A percentile compares a stretch with the other conserved stretches of the same genome.
Evolutionary conservation across 2,329 filamentous ascomycete genomes (phyloP).

Genomic region (Claviceps pusilla): DNA sequence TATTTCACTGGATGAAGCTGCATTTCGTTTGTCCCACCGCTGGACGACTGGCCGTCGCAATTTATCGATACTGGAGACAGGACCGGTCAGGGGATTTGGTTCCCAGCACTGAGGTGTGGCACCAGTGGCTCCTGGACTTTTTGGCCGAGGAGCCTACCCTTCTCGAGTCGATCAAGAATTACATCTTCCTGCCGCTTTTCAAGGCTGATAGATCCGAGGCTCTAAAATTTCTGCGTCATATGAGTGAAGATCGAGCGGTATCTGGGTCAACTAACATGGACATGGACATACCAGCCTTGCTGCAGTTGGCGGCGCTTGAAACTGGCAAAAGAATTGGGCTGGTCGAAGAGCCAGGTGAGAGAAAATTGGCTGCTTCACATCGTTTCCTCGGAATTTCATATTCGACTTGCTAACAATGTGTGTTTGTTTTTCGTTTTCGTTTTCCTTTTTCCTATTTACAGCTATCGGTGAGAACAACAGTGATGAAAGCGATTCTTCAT

Average conservation of each 20-base stretch:
- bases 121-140: constrained; percentile 39
- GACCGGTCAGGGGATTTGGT: constrained; percentile 11
- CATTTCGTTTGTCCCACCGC: constrained; percentile 44
- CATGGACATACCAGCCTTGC: constrained; percentile 37
- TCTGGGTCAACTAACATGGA: constrained; percentile 29
- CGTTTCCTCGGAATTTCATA: background rate
- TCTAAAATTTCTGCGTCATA: constrained; percentile 39
- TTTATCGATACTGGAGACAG: constrained; percentile 34
- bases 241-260: constrained; percentile 37
- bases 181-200: constrained; percentile 48
- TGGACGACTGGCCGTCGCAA: constrained; percentile 44
- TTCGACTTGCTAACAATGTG: background rate
- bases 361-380: background rate
- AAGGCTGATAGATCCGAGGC: constrained; percentile 39
- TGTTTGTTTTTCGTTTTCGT: background rate
- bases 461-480: constrained; percentile 13
- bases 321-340: constrained; percentile 55
- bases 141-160: constrained; percentile 34
- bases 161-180: constrained; percentile 48
- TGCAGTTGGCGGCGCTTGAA: constrained; percentile 54
- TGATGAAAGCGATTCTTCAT: constrained; percentile 7
- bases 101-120: constrained; percentile 31
- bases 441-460: constrained; percentile 3
- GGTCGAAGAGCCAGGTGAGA: constrained; percentile 49
- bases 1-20: constrained; percentile 41